Base-by-base conservation (phyloP, 2,329 filamentous ascomycete genomes). In the Mariannaea elegans region DNA sequence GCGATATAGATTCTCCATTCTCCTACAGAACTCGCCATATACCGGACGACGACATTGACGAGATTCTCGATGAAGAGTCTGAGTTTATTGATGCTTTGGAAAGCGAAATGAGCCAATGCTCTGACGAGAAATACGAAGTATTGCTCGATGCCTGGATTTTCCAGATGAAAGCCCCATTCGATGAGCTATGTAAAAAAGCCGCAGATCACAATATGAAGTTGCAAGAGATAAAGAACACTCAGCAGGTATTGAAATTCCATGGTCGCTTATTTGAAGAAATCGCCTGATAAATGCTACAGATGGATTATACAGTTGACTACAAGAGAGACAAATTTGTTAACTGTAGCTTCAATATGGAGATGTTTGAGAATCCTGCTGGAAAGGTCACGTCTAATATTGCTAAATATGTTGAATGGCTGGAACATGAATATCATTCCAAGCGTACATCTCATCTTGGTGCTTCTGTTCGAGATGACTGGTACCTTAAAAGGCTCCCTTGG, bases 21-120 rank as follows among this genome's bases (percentile, higher is more conserved):
- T 50, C 32, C 12, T 18, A 19, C 7, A 12, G 38, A 53, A n/a
- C 27, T 18, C 9, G 6, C 38, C 12, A 10, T 34, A 23, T 53
- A 4, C 13, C 16, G 44, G 38, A 45, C 27, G 36, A 24, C 2
- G 49, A 59, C 4, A 38, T 59, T 3, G 13, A 44, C 0, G 49
- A 54, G 1, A 54, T 54, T 31, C 16, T 59, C 2, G 48, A 59
- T 3, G 49, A 44, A 27, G 49, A 59, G 7, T 14, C 3, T 16
- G 56, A 54, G 3, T 59, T 54, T 12, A 54, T 21, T 9, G 3
- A 2, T 2, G 6, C 19, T n/a, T 24, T 59, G 1, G 56, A 59
- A 2, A 24, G 27, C 1, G 44, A 45, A 13, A 32, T 59, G 49
- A 34, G 16, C 18, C 45, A 23, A 32, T 27, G 24, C 24, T 27